phyloP scores from a whole-genome alignment of 179 eudicot species.

The Carnegiea gigantea region DNA sequence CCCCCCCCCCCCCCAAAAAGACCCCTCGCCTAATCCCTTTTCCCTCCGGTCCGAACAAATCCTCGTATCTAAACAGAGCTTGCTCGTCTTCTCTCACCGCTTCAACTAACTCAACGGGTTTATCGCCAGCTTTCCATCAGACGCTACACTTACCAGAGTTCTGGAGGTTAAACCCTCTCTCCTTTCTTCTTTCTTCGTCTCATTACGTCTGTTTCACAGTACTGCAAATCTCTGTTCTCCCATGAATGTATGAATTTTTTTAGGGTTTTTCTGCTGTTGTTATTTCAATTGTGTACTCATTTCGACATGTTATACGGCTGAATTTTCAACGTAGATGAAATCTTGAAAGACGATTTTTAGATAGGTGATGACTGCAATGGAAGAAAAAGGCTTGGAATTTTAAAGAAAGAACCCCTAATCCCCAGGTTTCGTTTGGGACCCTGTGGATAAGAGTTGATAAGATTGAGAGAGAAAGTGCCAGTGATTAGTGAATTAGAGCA shows the following conservation, averaged over 20 bases:
- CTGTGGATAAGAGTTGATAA: not conserved
- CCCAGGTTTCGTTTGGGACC: not conserved
- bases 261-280: not conserved
- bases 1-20: no score
- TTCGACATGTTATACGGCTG: not conserved
- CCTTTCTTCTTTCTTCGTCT: not conserved
- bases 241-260: not conserved
- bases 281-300: no score
- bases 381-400: no score
- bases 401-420: not conserved
- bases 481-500: no score
- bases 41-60: no score
- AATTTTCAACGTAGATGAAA: not conserved
- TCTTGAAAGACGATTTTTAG: not conserved
- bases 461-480: not conserved
- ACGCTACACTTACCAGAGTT: not conserved
- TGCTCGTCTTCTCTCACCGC: no score
- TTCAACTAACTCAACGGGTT: not conserved
- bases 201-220: not conserved
- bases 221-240: not conserved
- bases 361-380: no score
- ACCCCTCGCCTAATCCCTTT: no score
- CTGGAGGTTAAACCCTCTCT: not conserved
- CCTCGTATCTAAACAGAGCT: no score
- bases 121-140: not conserved